Base-by-base conservation (phyloP, 108 stramenopile species). In the Nitzschia sp. region DNA sequence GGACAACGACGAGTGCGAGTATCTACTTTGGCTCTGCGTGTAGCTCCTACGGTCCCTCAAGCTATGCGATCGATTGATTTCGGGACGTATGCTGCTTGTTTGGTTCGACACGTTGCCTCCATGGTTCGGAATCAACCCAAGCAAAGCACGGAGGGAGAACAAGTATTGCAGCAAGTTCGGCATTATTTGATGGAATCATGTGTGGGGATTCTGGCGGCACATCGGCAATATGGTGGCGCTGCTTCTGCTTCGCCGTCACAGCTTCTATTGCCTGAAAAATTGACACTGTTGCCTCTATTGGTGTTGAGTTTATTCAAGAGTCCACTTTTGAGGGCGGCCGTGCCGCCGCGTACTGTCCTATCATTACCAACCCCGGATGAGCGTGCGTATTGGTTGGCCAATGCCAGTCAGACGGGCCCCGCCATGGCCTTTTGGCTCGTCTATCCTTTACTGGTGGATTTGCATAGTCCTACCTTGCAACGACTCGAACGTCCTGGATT, bases 271-370 rank as follows among this genome's bases (percentile, higher is more conserved):
- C 97, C 98, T 18, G 94, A 94, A 70, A 71, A 87, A 19, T 77
- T 98, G 46, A 80, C 94, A 68, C 72, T 95, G 46, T 84, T 96
- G 29, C 98, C 98, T 21, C 64, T 97, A 23, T 92, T 90, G 68
- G 83, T 86, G 69, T 79, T 97, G 68, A 70, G 83, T 62, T 57
- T 90, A 28, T 26, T 82, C 34, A 93, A 93, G 58, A 85, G 83
- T 58, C 70, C 81, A 32, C 64, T 93, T 66, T 76, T 93, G 45
- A n/a, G n/a, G n/a, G n/a, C n/a, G n/a, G n/a, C n/a, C n/a, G n/a
- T n/a, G n/a, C n/a, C n/a, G n/a, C n/a, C n/a, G n/a, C 75, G 87
- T 1, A 82, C 81, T 8, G 69, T 83, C 54, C 31, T 82, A 11
- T 59, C 76, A 2, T 72, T 59, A n/a, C 93, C 90, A 0, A 81